phyloP scores from a whole-genome alignment of 2,329 filamentous ascomycete genomes.

The Neofusicoccum parvum region DNA sequence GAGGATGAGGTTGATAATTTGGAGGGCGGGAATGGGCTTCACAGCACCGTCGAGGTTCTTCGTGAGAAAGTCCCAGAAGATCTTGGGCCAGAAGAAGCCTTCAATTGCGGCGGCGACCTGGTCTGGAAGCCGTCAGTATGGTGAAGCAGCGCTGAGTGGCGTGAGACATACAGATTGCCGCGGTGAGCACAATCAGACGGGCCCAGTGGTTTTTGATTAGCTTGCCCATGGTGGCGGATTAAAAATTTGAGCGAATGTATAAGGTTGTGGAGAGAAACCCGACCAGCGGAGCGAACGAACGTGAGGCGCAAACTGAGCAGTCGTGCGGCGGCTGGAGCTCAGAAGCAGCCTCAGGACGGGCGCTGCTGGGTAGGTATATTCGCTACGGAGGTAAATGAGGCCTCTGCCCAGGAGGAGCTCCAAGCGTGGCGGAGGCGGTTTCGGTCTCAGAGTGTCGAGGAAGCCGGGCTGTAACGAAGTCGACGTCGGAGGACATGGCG shows the following conservation, averaged over 20 bases:
- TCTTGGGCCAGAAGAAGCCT: constrained; percentile 97
- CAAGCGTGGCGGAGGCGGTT: background rate
- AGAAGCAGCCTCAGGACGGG: constrained; percentile 5
- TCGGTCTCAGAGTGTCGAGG: constrained; percentile 4
- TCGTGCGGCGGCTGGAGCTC: constrained; percentile 1
- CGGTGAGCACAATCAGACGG: constrained; percentile 86
- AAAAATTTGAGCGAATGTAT: constrained; percentile 16
- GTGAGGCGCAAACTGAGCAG: constrained; percentile 21
- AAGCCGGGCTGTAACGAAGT: background rate
- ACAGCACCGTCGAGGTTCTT: constrained; percentile 85
- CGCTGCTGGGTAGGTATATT: constrained; percentile 13
- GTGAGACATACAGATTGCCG: constrained; percentile 67
- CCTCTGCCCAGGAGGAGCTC: background rate
- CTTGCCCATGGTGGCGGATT: constrained; percentile 71
- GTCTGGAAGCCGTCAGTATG: constrained; percentile 56
- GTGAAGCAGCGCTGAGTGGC: background rate
- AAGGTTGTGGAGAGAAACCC: constrained; percentile 18
- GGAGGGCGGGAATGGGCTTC: constrained; percentile 83
- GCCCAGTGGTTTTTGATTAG: constrained; percentile 99
- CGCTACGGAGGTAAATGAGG: background rate
- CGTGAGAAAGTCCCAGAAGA: constrained; percentile 97
- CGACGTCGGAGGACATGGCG: constrained; percentile 5
- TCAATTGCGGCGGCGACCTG: constrained; percentile 83
- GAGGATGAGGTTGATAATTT: constrained; percentile 85
- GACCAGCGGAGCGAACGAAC: constrained; percentile 13